phyloP scores from a whole-genome alignment of 2,329 filamentous ascomycete species.

The Diplodia corticola region DNA sequence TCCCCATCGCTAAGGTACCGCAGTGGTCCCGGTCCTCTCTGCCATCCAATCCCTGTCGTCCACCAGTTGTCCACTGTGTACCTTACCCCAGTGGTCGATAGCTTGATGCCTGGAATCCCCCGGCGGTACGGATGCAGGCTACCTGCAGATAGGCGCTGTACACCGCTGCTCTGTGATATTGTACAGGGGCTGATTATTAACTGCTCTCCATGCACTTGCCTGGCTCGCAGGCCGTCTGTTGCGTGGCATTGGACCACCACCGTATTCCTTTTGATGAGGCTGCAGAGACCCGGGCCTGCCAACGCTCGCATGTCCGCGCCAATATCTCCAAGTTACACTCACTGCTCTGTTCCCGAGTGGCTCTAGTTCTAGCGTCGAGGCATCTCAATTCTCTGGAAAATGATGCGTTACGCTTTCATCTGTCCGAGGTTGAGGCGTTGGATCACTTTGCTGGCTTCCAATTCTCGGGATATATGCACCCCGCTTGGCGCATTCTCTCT shows the following conservation, averaged over 20 bases:
- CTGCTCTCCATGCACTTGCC: neutral
- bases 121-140: neutral
- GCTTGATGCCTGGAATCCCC: neutral
- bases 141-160: neutral
- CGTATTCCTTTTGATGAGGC: neutral
- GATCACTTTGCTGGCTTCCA: neutral
- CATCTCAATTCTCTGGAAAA: neutral
- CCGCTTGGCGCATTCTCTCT: neutral
- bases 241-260: neutral
- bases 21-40: neutral
- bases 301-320: neutral
- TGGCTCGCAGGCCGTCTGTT: neutral
- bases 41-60: neutral
- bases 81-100: neutral
- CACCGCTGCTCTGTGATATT: neutral
- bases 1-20: constrained; percentile 3
- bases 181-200: neutral
- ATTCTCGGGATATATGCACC: neutral
- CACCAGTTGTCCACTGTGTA: neutral
- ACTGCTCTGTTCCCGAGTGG: neutral
- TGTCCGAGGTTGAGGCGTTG: neutral
- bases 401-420: neutral
- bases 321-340: neutral
- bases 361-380: neutral
- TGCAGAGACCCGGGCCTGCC: neutral